phyloP scores from a whole-genome alignment of 2,329 filamentous ascomycete genomes.

The Botrytis elliptica region DNA sequence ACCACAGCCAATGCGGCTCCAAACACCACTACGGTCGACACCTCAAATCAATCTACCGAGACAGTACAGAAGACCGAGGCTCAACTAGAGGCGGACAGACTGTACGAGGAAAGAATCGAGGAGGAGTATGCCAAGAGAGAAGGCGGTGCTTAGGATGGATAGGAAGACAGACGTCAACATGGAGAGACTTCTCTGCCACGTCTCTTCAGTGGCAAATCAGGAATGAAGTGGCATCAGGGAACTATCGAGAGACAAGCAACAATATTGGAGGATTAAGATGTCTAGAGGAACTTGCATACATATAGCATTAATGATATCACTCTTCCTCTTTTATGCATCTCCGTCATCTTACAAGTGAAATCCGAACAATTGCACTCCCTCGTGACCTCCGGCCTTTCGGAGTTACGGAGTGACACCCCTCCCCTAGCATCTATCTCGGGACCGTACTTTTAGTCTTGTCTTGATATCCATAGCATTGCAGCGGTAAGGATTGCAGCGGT shows the following conservation, averaged over 20 bases:
- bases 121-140: constrained; percentile 30
- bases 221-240: neutral
- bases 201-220: neutral
- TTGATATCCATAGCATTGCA: neutral
- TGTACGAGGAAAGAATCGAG: constrained; percentile 28
- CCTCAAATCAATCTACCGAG: neutral
- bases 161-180: neutral
- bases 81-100: constrained; percentile 24
- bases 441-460: neutral
- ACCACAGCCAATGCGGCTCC: neutral
- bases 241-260: neutral
- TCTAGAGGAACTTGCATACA: neutral
- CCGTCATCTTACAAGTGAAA: neutral
- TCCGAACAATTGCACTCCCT: neutral
- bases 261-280: too few relatives aligned
- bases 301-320: constrained; percentile 7
- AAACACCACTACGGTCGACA: neutral
- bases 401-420: neutral
- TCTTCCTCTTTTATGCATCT: neutral
- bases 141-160: constrained; percentile 35
- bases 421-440: neutral
- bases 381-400: neutral
- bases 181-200: neutral
- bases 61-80: constrained; percentile 21
- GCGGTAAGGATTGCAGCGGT: neutral